A percentile compares a stretch with the other conserved stretches of the same genome.
These are phyloP conservation scores for Toxicodendron radicans DNA, from an alignment of 345 rosid species.

Conservation along the genomic window DNA sequence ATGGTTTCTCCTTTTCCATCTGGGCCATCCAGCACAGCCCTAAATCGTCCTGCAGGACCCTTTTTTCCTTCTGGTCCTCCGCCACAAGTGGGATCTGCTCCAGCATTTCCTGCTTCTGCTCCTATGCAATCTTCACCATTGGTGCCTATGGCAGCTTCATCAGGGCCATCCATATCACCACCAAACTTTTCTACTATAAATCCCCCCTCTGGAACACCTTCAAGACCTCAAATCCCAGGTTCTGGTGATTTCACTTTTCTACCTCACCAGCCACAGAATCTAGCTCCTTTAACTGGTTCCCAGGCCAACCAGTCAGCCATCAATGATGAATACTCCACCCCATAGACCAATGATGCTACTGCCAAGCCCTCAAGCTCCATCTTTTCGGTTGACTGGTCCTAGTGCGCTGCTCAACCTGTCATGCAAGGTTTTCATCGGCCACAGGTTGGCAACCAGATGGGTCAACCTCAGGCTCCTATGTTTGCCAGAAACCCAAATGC, in stretches of 20 bases:
- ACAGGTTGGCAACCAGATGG: slow-evolving; percentile 48
- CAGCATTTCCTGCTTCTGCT: slow-evolving; percentile 18
- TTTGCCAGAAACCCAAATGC: slow-evolving; percentile 33
- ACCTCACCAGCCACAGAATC: slow-evolving; percentile 40
- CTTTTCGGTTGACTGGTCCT: slow-evolving; percentile 31
- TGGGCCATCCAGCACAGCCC: slow-evolving; percentile 26
- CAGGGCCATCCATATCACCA: slow-evolving; percentile 30
- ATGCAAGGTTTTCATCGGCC: slow-evolving; percentile 47
- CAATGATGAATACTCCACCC: slow-evolving; percentile 25
- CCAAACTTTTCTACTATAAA: slow-evolving; percentile 43
- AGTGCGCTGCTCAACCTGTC: slow-evolving; percentile 43
- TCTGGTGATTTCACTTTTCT: slow-evolving; percentile 63
- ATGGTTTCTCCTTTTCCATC: slow-evolving; percentile 22
- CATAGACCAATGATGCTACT: slow-evolving; percentile 35
- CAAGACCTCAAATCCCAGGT: slow-evolving; percentile 41
- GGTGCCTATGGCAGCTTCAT: slow-evolving; percentile 21
- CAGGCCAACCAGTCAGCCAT: slow-evolving; percentile 41
- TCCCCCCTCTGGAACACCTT: slow-evolving; percentile 31
- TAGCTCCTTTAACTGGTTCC: slow-evolving; percentile 37
- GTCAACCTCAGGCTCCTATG: slow-evolving; percentile 29
- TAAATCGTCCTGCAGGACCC: slow-evolving; percentile 34
- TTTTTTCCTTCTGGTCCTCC: slow-evolving; percentile 32
- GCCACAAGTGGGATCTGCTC: slow-evolving; percentile 25
- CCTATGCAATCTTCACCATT: slow-evolving; percentile 29
- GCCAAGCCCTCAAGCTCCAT: slow-evolving; percentile 36